Conservation (phyloP, 331 rosid genomes). For the Pyrus hybrid region DNA sequence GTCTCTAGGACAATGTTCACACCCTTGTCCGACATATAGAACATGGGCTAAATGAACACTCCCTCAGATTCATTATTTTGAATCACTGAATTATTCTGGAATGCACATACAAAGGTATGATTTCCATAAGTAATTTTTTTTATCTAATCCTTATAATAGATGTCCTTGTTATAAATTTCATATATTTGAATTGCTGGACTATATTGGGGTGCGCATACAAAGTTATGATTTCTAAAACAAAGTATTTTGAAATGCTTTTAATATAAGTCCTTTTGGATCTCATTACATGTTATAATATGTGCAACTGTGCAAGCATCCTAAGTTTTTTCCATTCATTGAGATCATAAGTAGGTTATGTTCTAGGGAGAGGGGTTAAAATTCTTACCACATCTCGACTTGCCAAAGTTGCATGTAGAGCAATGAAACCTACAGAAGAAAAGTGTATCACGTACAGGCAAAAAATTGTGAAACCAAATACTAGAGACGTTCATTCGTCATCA, state of each 20-base stretch:
- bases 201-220: too few relatives aligned
- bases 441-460: conserved; percentile 17
- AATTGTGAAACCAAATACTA: conserved; percentile 1
- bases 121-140: not conserved
- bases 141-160: not conserved
- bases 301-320: not conserved
- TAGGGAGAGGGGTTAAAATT: conserved; percentile 7
- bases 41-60: not conserved
- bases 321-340: not conserved
- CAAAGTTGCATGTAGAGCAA: conserved; percentile 85
- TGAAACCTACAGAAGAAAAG: conserved; percentile 74
- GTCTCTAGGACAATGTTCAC: not conserved
- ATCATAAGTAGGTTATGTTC: not conserved
- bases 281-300: not conserved
- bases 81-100: not conserved
- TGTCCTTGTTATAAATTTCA: not conserved
- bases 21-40: not conserved
- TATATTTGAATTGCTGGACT: too few relatives aligned
- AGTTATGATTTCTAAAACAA: too few relatives aligned
- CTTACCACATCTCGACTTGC: conserved; percentile 98
- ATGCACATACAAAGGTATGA: not conserved
- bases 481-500: conserved; percentile 2
- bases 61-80: not conserved
- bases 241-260: too few relatives aligned
- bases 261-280: too few relatives aligned